These are phyloP conservation scores for Xanthoconium stramineum DNA, from an alignment of 768 basidiomycete genomes.

Conservation along the genomic window DNA sequence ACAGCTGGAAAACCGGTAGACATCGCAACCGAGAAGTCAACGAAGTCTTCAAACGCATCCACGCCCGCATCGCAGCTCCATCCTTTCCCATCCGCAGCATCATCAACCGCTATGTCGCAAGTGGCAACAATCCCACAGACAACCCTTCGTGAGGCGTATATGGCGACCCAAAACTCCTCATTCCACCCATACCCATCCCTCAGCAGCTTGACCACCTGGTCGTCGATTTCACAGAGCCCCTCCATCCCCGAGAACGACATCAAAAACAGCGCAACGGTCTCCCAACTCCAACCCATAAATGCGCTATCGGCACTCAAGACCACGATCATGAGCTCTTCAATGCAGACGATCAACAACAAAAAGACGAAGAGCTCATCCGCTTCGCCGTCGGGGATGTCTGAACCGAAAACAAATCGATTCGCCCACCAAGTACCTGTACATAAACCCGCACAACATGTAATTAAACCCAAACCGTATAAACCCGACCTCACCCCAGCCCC, in stretches of 20 bases:
- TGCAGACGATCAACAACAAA: no score
- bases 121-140: background rate
- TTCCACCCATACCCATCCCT: background rate
- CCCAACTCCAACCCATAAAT: no score
- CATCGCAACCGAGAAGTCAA: slow-evolving; percentile 15
- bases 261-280: no score
- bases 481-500: background rate
- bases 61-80: background rate
- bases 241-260: no score
- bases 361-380: no score
- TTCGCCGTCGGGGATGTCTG: no score
- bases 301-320: no score
- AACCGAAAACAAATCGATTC: no score
- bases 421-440: no score
- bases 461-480: background rate
- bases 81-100: background rate
- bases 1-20: slow-evolving; percentile 8
- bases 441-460: background rate
- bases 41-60: slow-evolving; percentile 10
- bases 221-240: background rate
- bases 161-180: background rate
- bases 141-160: background rate
- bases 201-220: background rate
- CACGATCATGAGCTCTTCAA: no score
- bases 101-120: background rate